A percentile compares a stretch with the other conserved stretches of the same genome.
Conservation (phyloP, 2,329 filamentous ascomycete species). For the Fusarium dlaminii region DNA sequence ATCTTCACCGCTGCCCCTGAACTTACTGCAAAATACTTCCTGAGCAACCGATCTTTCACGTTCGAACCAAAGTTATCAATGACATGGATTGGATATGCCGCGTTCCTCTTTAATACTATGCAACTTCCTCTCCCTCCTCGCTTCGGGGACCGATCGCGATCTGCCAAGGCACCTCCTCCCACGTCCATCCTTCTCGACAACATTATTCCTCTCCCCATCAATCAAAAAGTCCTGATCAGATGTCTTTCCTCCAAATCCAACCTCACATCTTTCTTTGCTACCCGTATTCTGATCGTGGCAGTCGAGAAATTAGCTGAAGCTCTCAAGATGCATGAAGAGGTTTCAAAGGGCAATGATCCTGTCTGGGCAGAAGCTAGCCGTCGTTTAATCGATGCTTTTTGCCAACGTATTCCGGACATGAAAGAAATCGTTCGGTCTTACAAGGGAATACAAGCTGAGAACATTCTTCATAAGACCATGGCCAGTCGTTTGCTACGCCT, state of each 20-base stretch:
- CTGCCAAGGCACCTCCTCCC: constrained; percentile 76
- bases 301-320: constrained; percentile 79
- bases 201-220: constrained; percentile 84
- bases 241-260: constrained; percentile 82
- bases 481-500: constrained; percentile 80
- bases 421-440: constrained; percentile 83
- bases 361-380: constrained; percentile 76
- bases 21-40: constrained; percentile 87
- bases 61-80: constrained; percentile 93
- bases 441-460: constrained; percentile 72
- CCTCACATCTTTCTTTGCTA: constrained; percentile 84
- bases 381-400: constrained; percentile 78
- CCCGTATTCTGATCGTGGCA: constrained; percentile 80
- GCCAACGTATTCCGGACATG: constrained; percentile 79
- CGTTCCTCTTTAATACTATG: constrained; percentile 85
- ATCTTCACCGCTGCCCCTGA: constrained; percentile 88
- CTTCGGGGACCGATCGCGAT: constrained; percentile 73
- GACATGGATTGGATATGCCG: constrained; percentile 94
- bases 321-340: constrained; percentile 67
- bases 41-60: constrained; percentile 79
- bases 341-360: constrained; percentile 48
- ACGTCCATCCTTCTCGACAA: constrained; percentile 83
- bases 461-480: constrained; percentile 80
- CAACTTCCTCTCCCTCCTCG: constrained; percentile 76
- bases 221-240: constrained; percentile 78